These are phyloP conservation scores for Colletotrichum theobromicola DNA, from an alignment of 2,329 filamentous ascomycete species.

Conservation along the genomic window DNA sequence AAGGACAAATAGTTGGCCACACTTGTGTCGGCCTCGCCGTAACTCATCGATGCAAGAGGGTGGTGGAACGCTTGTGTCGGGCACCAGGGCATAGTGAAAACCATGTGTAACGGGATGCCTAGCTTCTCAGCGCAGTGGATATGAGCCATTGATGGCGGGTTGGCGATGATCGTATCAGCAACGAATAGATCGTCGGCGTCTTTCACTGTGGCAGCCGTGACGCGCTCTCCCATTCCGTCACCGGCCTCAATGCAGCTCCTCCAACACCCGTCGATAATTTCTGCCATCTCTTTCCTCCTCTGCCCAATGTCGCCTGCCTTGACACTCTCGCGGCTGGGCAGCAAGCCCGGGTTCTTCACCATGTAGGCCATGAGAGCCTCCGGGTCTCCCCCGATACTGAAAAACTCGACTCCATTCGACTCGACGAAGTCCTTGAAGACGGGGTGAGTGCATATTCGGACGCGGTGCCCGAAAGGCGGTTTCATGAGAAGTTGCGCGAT, in stretches of 20 bases:
- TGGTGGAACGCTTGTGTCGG: constrained; percentile 73
- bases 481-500: constrained; percentile 50
- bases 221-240: constrained; percentile 30
- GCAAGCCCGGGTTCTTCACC: constrained; percentile 43
- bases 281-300: constrained; percentile 38
- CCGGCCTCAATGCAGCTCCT: constrained; percentile 41
- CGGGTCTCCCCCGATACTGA: constrained; percentile 61
- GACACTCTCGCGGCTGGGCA: constrained; percentile 40
- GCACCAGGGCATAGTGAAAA: constrained; percentile 74
- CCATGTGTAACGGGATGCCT: constrained; percentile 53
- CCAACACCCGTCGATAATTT: constrained; percentile 43
- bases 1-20: constrained; percentile 73
- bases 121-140: constrained; percentile 57
- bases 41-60: constrained; percentile 66
- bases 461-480: constrained; percentile 52
- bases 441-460: constrained; percentile 61
- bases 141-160: constrained; percentile 57
- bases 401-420: constrained; percentile 60
- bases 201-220: constrained; percentile 30
- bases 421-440: constrained; percentile 59
- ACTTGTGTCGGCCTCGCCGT: constrained; percentile 62
- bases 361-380: constrained; percentile 50
- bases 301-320: constrained; percentile 40
- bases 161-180: constrained; percentile 60
- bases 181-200: constrained; percentile 46